Conservation (phyloP, 2,329 filamentous ascomycete genomes). For the Cercospora sesami region DNA sequence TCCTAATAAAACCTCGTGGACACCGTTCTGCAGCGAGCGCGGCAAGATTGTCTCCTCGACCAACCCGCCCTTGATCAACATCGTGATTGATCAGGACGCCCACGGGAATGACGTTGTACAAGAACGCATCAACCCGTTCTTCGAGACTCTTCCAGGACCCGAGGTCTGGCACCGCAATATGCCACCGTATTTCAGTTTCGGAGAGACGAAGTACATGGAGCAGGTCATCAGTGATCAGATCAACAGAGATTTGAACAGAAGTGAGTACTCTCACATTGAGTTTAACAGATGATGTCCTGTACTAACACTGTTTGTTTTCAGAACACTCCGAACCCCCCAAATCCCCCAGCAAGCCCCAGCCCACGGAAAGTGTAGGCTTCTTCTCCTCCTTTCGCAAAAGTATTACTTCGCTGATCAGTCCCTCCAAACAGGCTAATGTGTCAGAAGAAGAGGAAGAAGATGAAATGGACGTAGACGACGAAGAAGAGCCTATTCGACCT, state of each 20-base stretch:
- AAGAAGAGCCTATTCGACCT: background rate
- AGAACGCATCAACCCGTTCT: slow-evolving; percentile 32
- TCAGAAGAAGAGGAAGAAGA: background rate
- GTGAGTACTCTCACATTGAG: slow-evolving; percentile 31
- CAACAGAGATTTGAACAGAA: slow-evolving; percentile 31
- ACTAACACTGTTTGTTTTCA: background rate
- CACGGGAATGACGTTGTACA: slow-evolving; percentile 1
- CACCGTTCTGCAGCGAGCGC: slow-evolving; percentile 9
- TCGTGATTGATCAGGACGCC: background rate
- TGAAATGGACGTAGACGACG: background rate
- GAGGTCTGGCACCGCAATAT: slow-evolving; percentile 38
- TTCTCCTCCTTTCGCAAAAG: background rate
- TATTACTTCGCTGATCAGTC: background rate
- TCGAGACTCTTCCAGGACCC: slow-evolving; percentile 31
- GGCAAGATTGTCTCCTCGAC: slow-evolving; percentile 22
- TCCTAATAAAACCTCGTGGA: background rate
- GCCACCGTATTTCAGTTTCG: slow-evolving; percentile 36
- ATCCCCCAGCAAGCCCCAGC: background rate
- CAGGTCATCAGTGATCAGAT: slow-evolving; percentile 33
- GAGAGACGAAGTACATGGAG: slow-evolving; percentile 37
- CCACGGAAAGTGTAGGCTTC: background rate
- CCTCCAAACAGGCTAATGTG: background rate
- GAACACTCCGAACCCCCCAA: background rate
- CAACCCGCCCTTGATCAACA: slow-evolving; percentile 21
- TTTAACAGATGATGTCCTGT: too few relatives aligned